Conservation (phyloP, 2,329 filamentous ascomycete genomes). For the Trichoderma breve region DNA sequence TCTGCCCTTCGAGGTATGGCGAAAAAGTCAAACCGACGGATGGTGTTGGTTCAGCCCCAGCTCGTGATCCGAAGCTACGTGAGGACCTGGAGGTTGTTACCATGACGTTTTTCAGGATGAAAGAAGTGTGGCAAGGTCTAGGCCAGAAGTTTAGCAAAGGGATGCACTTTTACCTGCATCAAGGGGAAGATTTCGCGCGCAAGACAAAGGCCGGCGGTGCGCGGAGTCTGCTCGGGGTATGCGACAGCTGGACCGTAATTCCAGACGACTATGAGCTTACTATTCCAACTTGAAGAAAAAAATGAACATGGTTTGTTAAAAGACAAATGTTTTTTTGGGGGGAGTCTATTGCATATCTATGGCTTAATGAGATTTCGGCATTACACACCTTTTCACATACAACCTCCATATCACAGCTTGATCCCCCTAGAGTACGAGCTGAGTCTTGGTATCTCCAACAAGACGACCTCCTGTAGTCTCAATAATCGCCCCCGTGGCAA, state of each 20-base stretch:
- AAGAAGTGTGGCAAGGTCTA: constrained; percentile 21
- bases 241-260: constrained; percentile 24
- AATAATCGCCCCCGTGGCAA: constrained; percentile 36
- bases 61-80: constrained; percentile 22
- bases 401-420: neutral
- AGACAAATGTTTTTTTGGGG: neutral
- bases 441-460: constrained; percentile 24
- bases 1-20: constrained; percentile 12
- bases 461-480: constrained; percentile 28
- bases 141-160: constrained; percentile 27
- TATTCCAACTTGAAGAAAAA: neutral
- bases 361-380: neutral
- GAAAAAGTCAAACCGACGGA: neutral
- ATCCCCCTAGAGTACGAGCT: neutral
- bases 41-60: neutral
- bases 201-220: constrained; percentile 23
- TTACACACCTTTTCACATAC: neutral
- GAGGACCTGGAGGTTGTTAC: constrained; percentile 27
- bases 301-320: neutral
- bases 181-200: constrained; percentile 19
- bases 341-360: neutral
- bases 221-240: constrained; percentile 22
- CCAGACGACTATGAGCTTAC: constrained; percentile 11
- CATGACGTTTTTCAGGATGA: constrained; percentile 21
- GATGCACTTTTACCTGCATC: constrained; percentile 23